These are phyloP conservation scores for Lodderomyces margitis DNA, from an alignment of 1,139 yeast species.

Conservation along the genomic window DNA sequence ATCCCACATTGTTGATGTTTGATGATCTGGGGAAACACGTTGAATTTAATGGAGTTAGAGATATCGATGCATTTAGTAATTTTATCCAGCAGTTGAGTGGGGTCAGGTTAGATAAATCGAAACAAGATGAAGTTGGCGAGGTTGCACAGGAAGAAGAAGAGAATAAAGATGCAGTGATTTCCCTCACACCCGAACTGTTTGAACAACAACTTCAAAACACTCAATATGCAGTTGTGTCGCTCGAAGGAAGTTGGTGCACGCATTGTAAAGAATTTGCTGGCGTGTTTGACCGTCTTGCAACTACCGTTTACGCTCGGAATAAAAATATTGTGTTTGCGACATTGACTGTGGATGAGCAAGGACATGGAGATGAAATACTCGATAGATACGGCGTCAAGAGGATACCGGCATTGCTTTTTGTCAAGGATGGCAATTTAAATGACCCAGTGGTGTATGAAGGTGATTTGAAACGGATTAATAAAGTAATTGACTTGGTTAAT, in stretches of 20 bases:
- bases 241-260: slow-evolving; percentile 39
- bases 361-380: slow-evolving; percentile 22
- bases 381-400: slow-evolving; percentile 43
- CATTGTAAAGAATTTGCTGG: slow-evolving; percentile 26
- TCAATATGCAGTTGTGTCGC: slow-evolving; percentile 30
- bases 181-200: slow-evolving; percentile 35
- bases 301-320: slow-evolving; percentile 23
- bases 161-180: slow-evolving; percentile 17
- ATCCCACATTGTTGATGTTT: slow-evolving; percentile 63
- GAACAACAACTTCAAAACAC: slow-evolving; percentile 28
- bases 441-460: slow-evolving; percentile 42
- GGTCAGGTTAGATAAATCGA: slow-evolving; percentile 23
- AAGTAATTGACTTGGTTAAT: slow-evolving; percentile 52
- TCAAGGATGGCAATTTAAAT: slow-evolving; percentile 41
- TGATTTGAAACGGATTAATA: slow-evolving; percentile 35
- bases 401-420: slow-evolving; percentile 55
- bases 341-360: slow-evolving; percentile 39
- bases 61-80: slow-evolving; percentile 42
- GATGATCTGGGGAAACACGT: slow-evolving; percentile 45
- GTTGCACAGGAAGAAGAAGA: slow-evolving; percentile 3
- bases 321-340: slow-evolving; percentile 17
- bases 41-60: slow-evolving; percentile 49
- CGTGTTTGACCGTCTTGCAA: slow-evolving; percentile 33
- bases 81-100: slow-evolving; percentile 42
- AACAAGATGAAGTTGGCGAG: slow-evolving; percentile 9